These are phyloP conservation scores for Protomyces arabidopsidicola DNA, from an alignment of 1,139 yeast species.

Conservation along the genomic window DNA sequence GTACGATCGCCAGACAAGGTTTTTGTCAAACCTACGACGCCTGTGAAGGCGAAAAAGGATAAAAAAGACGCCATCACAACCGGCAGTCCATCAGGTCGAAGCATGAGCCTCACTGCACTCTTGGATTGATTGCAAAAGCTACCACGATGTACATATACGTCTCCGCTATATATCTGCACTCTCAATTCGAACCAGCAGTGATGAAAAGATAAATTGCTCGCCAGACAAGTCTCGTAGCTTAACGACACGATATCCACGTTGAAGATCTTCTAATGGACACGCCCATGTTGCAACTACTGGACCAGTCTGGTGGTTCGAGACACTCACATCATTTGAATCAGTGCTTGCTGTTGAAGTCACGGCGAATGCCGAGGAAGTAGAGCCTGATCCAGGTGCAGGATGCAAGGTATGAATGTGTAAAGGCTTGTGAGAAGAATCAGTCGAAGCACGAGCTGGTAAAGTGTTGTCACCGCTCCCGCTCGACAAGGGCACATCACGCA, in stretches of 20 bases:
- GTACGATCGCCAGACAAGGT: not conserved
- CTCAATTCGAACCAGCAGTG: conserved; percentile 53
- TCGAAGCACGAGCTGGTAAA: not conserved
- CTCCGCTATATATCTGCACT: not conserved
- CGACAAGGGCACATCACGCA: conserved; percentile 6
- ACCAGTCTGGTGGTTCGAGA: conserved; percentile 37
- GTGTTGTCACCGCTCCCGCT: not conserved
- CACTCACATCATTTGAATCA: not conserved
- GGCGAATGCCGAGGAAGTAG: conserved; percentile 37
- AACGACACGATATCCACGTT: conserved; percentile 70
- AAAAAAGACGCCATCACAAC: not conserved
- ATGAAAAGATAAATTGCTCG: conserved; percentile 72
- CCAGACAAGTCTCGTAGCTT: conserved; percentile 71
- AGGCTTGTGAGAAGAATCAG: conserved; percentile 38
- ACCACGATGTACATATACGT: no score
- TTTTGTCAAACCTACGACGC: not conserved
- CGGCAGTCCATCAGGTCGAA: not conserved
- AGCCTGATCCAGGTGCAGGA: conserved; percentile 40
- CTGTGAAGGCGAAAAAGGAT: not conserved
- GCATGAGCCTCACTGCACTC: not conserved
- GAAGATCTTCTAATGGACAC: conserved; percentile 45
- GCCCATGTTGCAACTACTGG: conserved; percentile 56
- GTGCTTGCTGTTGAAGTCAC: not conserved
- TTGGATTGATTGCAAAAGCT: not conserved
- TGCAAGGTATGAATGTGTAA: conserved; percentile 52